These are phyloP conservation scores for Rhizopogon rudus DNA, from an alignment of 768 basidiomycete genomes.

Conservation along the genomic window DNA sequence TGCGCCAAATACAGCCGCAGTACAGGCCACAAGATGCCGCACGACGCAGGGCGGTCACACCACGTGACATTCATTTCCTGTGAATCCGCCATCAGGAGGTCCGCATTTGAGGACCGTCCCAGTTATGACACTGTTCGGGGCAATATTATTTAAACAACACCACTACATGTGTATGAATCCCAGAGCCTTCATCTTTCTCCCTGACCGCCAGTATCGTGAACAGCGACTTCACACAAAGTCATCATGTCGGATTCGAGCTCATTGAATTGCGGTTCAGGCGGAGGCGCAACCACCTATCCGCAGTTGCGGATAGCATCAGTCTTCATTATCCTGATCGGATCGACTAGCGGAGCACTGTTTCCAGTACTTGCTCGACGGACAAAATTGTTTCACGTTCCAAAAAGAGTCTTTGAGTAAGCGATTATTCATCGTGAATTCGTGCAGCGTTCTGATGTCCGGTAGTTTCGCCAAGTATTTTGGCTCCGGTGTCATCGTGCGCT, in stretches of 20 bases:
- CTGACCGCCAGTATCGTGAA: background rate
- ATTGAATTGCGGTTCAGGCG: slow-evolving; percentile 43
- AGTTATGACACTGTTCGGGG: background rate
- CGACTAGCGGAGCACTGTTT: slow-evolving; percentile 60
- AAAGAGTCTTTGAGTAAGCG: slow-evolving; percentile 61
- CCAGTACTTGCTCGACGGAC: slow-evolving; percentile 60
- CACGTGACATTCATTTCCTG: no score
- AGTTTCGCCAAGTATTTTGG: slow-evolving; percentile 91
- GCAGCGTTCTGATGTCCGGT: background rate
- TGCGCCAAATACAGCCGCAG: no score
- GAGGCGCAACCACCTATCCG: slow-evolving; percentile 43
- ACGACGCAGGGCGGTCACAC: no score
- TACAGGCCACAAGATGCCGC: no score
- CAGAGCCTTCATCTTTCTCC: background rate
- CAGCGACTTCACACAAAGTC: background rate
- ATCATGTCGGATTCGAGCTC: slow-evolving; percentile 18
- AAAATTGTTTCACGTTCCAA: slow-evolving; percentile 34
- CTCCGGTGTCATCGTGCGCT: slow-evolving; percentile 77
- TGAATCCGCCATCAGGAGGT: background rate
- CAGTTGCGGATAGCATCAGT: slow-evolving; percentile 64
- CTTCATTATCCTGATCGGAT: slow-evolving; percentile 67
- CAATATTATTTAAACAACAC: slow-evolving; percentile 3
- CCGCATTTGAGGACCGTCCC: background rate
- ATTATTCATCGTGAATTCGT: background rate
- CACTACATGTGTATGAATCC: background rate